Evolutionary conservation across 768 basidiomycete species (phyloP).

Genomic region (Lactifluus subvellereus): DNA sequence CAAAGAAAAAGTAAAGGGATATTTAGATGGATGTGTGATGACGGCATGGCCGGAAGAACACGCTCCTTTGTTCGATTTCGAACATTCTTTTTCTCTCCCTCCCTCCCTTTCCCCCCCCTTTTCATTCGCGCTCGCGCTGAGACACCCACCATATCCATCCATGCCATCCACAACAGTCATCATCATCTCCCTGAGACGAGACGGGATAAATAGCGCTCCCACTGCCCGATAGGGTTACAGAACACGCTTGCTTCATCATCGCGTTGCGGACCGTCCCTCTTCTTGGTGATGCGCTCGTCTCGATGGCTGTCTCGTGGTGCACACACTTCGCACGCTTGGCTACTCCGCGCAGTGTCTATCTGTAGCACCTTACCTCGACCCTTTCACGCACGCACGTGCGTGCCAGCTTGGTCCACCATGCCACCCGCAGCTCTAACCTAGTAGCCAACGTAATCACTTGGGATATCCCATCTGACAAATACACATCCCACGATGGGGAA

Average conservation of each 20-base stretch:
- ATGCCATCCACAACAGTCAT: background rate
- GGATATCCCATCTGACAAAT: too few species aligned
- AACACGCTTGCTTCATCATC: too few species aligned
- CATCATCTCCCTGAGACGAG: background rate
- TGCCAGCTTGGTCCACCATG: background rate
- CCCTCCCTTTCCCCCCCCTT: background rate
- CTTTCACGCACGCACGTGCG: too few species aligned
- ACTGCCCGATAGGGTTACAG: background rate
- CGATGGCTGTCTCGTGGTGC: background rate
- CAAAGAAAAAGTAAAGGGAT: background rate
- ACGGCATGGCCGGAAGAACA: background rate
- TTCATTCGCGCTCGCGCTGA: background rate
- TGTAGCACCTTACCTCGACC: too few species aligned
- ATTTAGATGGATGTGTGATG: background rate
- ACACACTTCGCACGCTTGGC: background rate
- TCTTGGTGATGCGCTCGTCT: background rate
- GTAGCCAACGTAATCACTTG: background rate
- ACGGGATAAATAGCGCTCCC: background rate
- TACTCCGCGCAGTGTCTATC: too few species aligned
- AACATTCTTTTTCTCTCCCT: background rate
- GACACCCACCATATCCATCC: background rate
- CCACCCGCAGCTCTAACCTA: background rate
- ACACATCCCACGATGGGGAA: background rate
- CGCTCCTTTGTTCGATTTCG: background rate
- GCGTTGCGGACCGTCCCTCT: background rate